Conservation (phyloP, 225 moss, liverwort and hornwort genomes). For the Physcomitrellopsis africana region DNA sequence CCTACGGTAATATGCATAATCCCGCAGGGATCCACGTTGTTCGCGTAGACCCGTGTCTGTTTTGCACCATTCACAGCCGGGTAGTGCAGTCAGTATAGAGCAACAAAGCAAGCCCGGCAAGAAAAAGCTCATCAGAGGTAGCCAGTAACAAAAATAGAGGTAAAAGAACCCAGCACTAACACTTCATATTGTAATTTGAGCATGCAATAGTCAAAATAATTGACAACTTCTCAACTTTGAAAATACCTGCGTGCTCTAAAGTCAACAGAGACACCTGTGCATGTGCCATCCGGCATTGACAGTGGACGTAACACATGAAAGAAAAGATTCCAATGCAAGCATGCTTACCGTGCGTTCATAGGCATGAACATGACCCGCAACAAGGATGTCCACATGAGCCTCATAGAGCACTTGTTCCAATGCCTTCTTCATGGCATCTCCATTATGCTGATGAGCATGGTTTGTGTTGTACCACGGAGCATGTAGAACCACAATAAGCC, state of each 20-base stretch:
- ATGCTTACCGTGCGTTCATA: constrained; percentile 72
- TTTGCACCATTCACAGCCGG: constrained; percentile 13
- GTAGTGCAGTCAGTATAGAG: not conserved
- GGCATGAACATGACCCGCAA: constrained; percentile 78
- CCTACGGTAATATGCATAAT: constrained; percentile 74
- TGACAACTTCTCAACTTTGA: not conserved
- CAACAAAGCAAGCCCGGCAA: too few relatives aligned
- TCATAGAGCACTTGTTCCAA: constrained; percentile 61
- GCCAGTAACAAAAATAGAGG: too few relatives aligned
- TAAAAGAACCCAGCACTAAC: not conserved
- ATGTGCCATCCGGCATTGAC: constrained; percentile 3
- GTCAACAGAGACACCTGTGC: not conserved
- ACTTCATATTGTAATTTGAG: not conserved
- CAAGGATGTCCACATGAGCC: constrained; percentile 59
- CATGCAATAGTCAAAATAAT: not conserved
- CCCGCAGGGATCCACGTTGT: constrained; percentile 58
- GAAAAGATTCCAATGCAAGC: constrained; percentile 7
- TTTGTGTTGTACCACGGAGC: constrained; percentile 90
- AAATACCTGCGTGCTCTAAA: not conserved
- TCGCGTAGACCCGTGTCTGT: constrained; percentile 47
- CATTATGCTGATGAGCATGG: constrained; percentile 68
- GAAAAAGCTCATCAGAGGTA: too few relatives aligned
- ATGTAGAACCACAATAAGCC: constrained; percentile 70
- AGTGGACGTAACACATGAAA: not conserved
- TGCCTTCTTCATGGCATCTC: constrained; percentile 62